Conservation (phyloP, 163 green algal species). For the Chlamydomonas reinhardtii region DNA sequence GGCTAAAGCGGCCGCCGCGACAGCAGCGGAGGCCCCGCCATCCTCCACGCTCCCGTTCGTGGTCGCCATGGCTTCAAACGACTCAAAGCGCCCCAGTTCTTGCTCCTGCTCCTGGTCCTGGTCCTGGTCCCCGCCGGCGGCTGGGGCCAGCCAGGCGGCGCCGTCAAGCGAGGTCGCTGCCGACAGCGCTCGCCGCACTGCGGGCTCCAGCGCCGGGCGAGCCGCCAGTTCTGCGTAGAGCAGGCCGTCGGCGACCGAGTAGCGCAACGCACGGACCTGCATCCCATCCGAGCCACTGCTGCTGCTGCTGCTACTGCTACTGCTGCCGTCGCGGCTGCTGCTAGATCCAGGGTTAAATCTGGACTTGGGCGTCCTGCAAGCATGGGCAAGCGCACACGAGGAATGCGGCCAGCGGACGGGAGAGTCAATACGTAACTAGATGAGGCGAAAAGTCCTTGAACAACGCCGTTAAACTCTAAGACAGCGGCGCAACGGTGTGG, state of each 20-base stretch:
- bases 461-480: too few relatives aligned
- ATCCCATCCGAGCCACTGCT: background rate
- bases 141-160: background rate
- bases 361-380: background rate
- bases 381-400: background rate
- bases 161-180: background rate
- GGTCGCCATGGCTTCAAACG: background rate
- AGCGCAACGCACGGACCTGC: slow-evolving; percentile 18
- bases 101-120: too few relatives aligned
- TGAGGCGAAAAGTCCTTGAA: too few relatives aligned
- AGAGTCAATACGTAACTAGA: too few relatives aligned
- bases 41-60: slow-evolving; percentile 22
- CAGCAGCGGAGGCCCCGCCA: background rate
- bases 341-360: background rate
- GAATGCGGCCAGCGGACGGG: background rate
- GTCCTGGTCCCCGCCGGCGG: background rate
- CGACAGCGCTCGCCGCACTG: background rate
- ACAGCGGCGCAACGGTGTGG: too few relatives aligned
- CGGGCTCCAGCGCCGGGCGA: background rate
- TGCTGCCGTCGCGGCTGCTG: background rate
- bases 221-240: slow-evolving; percentile 9
- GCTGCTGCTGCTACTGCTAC: background rate
- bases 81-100: too few relatives aligned
- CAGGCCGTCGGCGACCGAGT: slow-evolving; percentile 5
- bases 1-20: background rate